These are phyloP conservation scores for Alternaria ethzedia DNA, from an alignment of 2,329 filamentous ascomycete species.

Conservation along the genomic window DNA sequence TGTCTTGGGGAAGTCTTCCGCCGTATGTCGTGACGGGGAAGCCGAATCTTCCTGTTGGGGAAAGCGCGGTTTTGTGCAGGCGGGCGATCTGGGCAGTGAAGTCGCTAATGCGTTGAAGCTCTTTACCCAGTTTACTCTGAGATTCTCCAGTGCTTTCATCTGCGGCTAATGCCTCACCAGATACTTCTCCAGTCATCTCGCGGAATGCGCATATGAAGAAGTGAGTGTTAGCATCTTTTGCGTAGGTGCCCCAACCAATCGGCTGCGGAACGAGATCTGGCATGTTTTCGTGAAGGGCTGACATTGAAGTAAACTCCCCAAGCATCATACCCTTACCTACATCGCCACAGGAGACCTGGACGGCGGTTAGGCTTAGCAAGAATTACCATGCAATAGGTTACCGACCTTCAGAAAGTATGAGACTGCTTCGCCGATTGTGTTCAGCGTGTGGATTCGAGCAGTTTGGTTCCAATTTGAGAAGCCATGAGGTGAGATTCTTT, in stretches of 20 bases:
- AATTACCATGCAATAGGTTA: background rate
- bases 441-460: background rate
- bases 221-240: background rate
- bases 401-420: background rate
- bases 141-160: background rate
- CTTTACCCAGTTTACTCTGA: background rate
- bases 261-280: background rate
- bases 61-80: background rate
- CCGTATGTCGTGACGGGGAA: background rate
- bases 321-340: background rate
- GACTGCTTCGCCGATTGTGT: background rate
- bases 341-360: background rate
- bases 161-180: background rate
- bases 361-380: background rate
- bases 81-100: background rate
- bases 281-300: background rate
- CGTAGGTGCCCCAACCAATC: background rate
- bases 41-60: background rate
- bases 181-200: background rate
- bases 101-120: background rate
- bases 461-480: background rate
- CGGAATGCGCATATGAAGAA: background rate
- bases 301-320: background rate
- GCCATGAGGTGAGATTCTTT: background rate
- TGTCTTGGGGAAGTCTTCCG: background rate